Evolutionary conservation across 2,329 filamentous ascomycete genomes (phyloP).

Genomic region (Hirsutella minnesotensis): DNA sequence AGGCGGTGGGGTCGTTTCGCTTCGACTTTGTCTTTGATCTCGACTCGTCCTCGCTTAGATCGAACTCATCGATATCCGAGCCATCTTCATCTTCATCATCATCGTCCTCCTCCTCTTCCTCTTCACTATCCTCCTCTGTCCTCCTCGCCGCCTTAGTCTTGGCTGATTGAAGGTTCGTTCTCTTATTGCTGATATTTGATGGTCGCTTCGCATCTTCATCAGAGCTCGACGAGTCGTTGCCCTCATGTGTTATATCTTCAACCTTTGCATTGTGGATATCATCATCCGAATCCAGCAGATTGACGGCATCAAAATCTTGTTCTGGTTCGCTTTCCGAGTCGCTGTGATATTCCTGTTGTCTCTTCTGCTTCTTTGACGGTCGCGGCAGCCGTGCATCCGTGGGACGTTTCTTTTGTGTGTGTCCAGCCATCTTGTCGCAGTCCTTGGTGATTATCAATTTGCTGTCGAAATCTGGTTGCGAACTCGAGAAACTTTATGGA

Average conservation of each 20-base stretch:
- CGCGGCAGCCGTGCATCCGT: constrained; percentile 19
- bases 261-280: constrained; percentile 40
- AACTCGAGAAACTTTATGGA: constrained; percentile 4
- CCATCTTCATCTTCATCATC: constrained; percentile 16
- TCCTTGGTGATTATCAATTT: neutral
- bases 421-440: constrained; percentile 17
- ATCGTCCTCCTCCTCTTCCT: constrained; percentile 16
- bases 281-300: constrained; percentile 45
- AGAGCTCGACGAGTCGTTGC: constrained; percentile 21
- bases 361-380: constrained; percentile 42
- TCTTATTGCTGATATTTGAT: constrained; percentile 10
- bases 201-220: constrained; percentile 22
- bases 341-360: constrained; percentile 38
- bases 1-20: constrained; percentile 82
- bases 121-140: constrained; percentile 10
- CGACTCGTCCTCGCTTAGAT: constrained; percentile 23
- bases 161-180: neutral
- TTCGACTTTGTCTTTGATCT: constrained; percentile 49
- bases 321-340: constrained; percentile 31
- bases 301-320: constrained; percentile 36
- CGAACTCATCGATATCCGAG: constrained; percentile 24
- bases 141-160: constrained; percentile 7
- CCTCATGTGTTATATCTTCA: constrained; percentile 34
- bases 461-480: neutral
- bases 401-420: constrained; percentile 20